Conservation (phyloP, 2,329 filamentous ascomycete genomes). For the Cytospora chrysosperma region DNA sequence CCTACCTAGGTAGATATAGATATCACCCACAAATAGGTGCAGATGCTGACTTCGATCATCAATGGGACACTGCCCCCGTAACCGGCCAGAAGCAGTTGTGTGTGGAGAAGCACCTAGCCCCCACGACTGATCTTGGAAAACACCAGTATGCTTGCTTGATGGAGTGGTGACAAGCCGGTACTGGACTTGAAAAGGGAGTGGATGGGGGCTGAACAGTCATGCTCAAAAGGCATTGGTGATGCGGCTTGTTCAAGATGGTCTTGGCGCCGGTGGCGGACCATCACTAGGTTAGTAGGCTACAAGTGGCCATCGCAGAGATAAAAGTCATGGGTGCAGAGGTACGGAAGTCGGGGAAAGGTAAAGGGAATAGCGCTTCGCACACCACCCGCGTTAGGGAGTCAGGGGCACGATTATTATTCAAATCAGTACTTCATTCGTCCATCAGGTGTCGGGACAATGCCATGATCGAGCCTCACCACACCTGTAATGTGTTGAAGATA, state of each 20-base stretch:
- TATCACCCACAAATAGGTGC: not conserved
- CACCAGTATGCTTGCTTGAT: not conserved
- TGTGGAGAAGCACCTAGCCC: not conserved
- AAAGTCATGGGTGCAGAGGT: not conserved
- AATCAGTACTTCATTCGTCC: slow-evolving; percentile 8
- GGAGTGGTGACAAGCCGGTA: not conserved
- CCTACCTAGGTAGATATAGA: no score
- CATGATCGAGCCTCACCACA: slow-evolving; percentile 4
- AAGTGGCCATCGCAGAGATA: not conserved
- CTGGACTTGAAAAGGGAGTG: not conserved
- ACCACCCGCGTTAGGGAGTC: not conserved
- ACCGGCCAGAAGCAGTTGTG: not conserved
- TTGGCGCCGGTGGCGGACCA: not conserved
- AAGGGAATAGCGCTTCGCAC: no score
- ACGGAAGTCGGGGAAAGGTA: not conserved
- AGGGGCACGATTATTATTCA: not conserved
- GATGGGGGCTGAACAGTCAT: not conserved
- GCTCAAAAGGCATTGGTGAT: not conserved
- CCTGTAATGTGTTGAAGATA: not conserved
- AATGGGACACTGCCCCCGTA: not conserved
- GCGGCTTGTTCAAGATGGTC: not conserved
- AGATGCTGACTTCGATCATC: not conserved
- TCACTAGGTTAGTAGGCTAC: not conserved
- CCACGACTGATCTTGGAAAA: not conserved
- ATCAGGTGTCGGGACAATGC: not conserved